Base-by-base conservation (phyloP, 2,329 filamentous ascomycete genomes). In the Calonectria pauciramosa region DNA sequence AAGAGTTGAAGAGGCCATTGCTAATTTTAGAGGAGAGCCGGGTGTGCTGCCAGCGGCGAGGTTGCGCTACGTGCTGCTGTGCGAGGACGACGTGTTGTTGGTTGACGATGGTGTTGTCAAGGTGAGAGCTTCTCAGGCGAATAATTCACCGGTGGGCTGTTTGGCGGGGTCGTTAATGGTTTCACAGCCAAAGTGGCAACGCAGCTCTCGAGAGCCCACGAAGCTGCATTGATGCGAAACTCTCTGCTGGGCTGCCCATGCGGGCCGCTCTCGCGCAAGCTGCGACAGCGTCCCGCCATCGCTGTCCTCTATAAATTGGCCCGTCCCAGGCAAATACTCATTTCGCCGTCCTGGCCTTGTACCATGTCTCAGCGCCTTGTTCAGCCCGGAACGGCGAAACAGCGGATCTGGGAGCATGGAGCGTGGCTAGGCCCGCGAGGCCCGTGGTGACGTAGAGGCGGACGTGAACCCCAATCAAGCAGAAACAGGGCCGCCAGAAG, bases 401-500 rank as follows among this genome's bases (percentile, higher is more conserved):
- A 68, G 64, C 65, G 63, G 47, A 74, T 60, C 68, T 66, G 59
- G 63, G 60, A 36, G 68, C 47, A 36, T 36, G 36, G 54, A 69
- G 65, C 56, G 34, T 28, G 56, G 56, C 56, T 38, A 75, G 59
- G 70, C 73, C 51, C 34, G 52, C 56, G 56, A 63, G 70, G 63
- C 23, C 32, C 60, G 51, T 75, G 63, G 56, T 51, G 69, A 56
- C 44, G 60, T 47, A 59, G 13, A 59, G n/a, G 11, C 60, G 71
- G 73, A 70, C 73, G 72, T 68, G 70, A 73, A 75, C 70, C 10
- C 71, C 70, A 74, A 79, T 70, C 63, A 73, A 73, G 70, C 56
- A 78, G 78, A 79, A 77, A 80, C 78, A 78, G 73, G 77, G 52
- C 71, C 59, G 59, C 38, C 28, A 16, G 75, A 38, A 56, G 38